Conservation (phyloP, 352 stramenopile genomes). For the Pythium coloratum region DNA sequence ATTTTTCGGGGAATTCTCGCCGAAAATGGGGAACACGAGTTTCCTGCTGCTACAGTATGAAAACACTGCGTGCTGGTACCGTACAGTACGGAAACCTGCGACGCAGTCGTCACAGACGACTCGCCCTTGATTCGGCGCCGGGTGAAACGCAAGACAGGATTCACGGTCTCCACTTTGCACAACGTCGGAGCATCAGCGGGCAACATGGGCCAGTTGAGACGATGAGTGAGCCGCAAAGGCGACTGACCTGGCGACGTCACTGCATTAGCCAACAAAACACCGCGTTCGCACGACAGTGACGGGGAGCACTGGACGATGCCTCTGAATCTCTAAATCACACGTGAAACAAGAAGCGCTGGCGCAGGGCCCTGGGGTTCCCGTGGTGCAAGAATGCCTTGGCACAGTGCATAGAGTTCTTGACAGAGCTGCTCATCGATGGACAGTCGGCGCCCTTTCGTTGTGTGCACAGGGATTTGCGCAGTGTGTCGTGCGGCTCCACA, state of each 20-base stretch:
- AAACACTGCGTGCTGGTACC: too few relatives aligned
- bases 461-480: too few relatives aligned
- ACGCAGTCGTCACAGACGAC: not conserved
- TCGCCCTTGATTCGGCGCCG: not conserved
- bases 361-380: too few relatives aligned
- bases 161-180: not conserved
- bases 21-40: not conserved
- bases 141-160: not conserved
- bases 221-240: constrained; percentile 6
- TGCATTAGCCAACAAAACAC: constrained; percentile 3
- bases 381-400: too few relatives aligned
- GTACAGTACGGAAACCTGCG: not conserved
- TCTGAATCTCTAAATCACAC: too few relatives aligned
- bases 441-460: too few relatives aligned
- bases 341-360: too few relatives aligned
- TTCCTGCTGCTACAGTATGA: not conserved
- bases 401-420: too few relatives aligned
- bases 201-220: not conserved
- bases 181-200: not conserved
- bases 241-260: constrained; percentile 14
- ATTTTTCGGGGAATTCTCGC: not conserved
- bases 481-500: too few relatives aligned
- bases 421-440: too few relatives aligned
- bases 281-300: not conserved
- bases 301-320: too few relatives aligned